Base-by-base conservation (phyloP, 1,284 basidiomycete genomes). In the Austropuccinia psidii region DNA sequence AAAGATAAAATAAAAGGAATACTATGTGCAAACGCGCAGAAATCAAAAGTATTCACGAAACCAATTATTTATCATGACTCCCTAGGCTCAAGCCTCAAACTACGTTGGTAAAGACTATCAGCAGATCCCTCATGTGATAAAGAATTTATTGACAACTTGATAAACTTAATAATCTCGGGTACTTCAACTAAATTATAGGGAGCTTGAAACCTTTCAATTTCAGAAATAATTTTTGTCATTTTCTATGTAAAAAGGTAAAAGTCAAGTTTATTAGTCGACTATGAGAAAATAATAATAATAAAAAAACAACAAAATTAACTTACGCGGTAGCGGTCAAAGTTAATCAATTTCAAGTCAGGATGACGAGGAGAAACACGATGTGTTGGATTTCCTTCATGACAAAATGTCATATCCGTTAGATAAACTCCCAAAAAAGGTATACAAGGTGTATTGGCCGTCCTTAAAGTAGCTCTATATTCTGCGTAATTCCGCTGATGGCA, bases 181-280 rank as follows among this genome's bases (percentile, higher is more conserved):
- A 95, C 90, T 76, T 87, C 88, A 78, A 89, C 88, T 73, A 95
- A 83, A 76, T 87, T 87, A 81, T 90, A 95, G 1, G 88, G 85
- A 19, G 88, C 86, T 77, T 98, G 95, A 84, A 95, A 98, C 45
- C 92, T 88, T 81, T 92, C 90, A 85, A 98, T 91, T 78, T 95
- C 90, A 89, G 77, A 50, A 60, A 78, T 66, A 19, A 73, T 73
- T 19, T 77, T 75, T 60, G 76, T 77, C 62, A 80, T 78, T 76
- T 79, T 78, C 65, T 73, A 21, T 21, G 37, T 13, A 31, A 52
- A 1, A 31, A 13, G 0, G 15, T 50, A 43, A 1, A 41, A 11
- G 33, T 9, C 7, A 5, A 45, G 1, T 17, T 11, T 37, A 11
- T 6, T 0, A 4, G n/a, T 17, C 33, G 35, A 19, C 31, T 19